Evolutionary conservation across 2,329 filamentous ascomycete genomes (phyloP), one percentile per base, ranked within the genome.

Genomic region (Curvularia hawaiiensis): DNA sequence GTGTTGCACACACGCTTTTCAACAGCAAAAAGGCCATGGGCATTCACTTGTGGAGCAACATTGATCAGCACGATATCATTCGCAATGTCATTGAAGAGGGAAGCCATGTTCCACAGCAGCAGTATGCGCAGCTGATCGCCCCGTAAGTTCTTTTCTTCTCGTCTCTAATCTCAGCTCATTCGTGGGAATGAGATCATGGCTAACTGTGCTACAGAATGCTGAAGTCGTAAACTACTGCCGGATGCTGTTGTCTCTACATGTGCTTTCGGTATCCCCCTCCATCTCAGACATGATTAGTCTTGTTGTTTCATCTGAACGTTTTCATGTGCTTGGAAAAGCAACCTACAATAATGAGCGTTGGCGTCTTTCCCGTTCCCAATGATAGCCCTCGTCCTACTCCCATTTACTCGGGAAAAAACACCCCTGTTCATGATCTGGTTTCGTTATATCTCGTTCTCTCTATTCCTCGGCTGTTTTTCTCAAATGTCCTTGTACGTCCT

Each of bases 1-100:
- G 85, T 9, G 90, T 95, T 18, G 90, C 91, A n/a, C 86, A 90
- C 68, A 89, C 92, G 65, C 88, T 94, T 38, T 82, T 83, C 52
- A 69, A 71, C 53, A 75, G 71, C 54, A 78, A 76, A 64, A 78
- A 74, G 65, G 74, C 75, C 3, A 74, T 78, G 70, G 71, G 64
- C 14, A 75, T 76, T n/a, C 74, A 76, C 63, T 53, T 75, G 16
- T 76, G 74, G 74, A 75, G 69, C 41, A 74, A 70, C 40, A 70
- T 76, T 24, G 70, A 68, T 3, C 67, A 69, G n/a, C 63, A 68
- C 46, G 74, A 75, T 41, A 62, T 75, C 8, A 75, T 76, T 6
- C 58, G 74, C 3, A 63, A 60, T 12, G 70, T 75, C 0, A 75
- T 76, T 28, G 72, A 75, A 39, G 68, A 74, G 16, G 74, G 74